Percentiles rank a stretch among this genome's conserved stretches.
phyloP scores from a whole-genome alignment of 2,329 filamentous ascomycete species.

The Aspergillus cejpii region DNA sequence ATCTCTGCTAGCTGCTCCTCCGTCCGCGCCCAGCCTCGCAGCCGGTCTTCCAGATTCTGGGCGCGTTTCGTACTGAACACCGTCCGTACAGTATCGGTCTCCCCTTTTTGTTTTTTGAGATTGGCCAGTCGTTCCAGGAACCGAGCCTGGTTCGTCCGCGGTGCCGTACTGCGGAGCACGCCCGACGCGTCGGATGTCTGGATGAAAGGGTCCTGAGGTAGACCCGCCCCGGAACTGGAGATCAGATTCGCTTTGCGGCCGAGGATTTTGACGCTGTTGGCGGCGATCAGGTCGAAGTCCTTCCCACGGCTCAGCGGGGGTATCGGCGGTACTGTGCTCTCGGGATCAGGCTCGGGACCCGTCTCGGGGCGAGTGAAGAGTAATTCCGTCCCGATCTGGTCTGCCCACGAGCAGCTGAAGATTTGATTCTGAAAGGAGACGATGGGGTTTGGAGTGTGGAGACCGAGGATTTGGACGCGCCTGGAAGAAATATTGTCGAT shows the following conservation, averaged over 20 bases:
- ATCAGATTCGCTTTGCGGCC: conserved; percentile 58
- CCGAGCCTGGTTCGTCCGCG: conserved; percentile 40
- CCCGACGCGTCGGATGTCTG: neutral
- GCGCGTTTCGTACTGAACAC: conserved; percentile 45
- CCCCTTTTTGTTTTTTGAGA: conserved; percentile 58
- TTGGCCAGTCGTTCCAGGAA: conserved; percentile 62
- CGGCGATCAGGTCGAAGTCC: conserved; percentile 65
- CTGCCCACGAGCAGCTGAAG: conserved; percentile 73
- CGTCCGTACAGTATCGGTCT: conserved; percentile 59
- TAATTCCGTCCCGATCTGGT: conserved; percentile 76
- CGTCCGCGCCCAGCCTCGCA: conserved; percentile 35
- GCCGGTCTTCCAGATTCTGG: conserved; percentile 27
- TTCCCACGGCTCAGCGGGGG: conserved; percentile 36
- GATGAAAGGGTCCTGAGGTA: conserved; percentile 2
- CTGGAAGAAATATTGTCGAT: conserved; percentile 22
- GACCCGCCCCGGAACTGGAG: conserved; percentile 33
- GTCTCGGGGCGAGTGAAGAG: conserved; percentile 53
- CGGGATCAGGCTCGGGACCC: conserved; percentile 20
- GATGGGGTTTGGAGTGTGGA: conserved; percentile 69
- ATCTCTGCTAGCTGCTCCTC: conserved; percentile 35
- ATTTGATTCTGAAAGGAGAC: conserved; percentile 72
- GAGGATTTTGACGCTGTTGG: conserved; percentile 62
- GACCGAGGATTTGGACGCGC: conserved; percentile 70
- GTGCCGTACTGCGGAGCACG: conserved; percentile 22
- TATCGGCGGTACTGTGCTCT: conserved; percentile 43